Evolutionary conservation across 352 stramenopile genomes (phyloP).

Genomic region (Phytophthora pinifolia): DNA sequence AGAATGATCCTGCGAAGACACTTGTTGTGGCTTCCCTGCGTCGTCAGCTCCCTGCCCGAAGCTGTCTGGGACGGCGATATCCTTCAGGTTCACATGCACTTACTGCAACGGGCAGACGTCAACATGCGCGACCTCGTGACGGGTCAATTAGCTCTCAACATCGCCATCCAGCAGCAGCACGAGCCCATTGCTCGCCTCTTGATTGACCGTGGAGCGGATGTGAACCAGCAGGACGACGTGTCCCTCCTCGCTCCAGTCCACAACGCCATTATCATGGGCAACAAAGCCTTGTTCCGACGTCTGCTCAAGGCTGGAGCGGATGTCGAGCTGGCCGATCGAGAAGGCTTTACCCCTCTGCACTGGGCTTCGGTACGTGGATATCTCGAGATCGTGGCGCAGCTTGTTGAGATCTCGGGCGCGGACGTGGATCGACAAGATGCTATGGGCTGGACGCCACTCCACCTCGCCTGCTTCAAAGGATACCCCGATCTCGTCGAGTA

Average conservation of each 20-base stretch:
- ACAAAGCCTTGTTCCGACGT: conserved; percentile 68
- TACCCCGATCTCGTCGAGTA: conserved; percentile 73
- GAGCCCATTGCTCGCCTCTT: conserved; percentile 71
- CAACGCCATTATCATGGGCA: conserved; percentile 81
- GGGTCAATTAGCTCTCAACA: conserved; percentile 65
- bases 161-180: conserved; percentile 78
- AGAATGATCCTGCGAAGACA: conserved; percentile 59
- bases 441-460: conserved; percentile 66
- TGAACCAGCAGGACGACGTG: conserved; percentile 62
- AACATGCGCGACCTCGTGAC: conserved; percentile 50
- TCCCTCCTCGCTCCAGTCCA: conserved; percentile 66
- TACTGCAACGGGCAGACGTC: conserved; percentile 51
- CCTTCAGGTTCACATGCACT: conserved; percentile 60
- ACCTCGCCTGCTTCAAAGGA: conserved; percentile 76
- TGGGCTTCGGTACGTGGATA: conserved; percentile 73
- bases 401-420: conserved; percentile 54
- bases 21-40: conserved; percentile 67
- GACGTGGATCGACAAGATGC: conserved; percentile 64
- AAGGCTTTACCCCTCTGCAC: conserved; percentile 64
- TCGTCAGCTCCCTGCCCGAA: conserved; percentile 58
- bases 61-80: conserved; percentile 81
- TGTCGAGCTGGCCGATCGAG: conserved; percentile 51
- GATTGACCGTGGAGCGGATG: conserved; percentile 65
- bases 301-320: conserved; percentile 60
- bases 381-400: conserved; percentile 69